phyloP scores from a whole-genome alignment of 345 rosid species.

The Abelmoschus esculentus region DNA sequence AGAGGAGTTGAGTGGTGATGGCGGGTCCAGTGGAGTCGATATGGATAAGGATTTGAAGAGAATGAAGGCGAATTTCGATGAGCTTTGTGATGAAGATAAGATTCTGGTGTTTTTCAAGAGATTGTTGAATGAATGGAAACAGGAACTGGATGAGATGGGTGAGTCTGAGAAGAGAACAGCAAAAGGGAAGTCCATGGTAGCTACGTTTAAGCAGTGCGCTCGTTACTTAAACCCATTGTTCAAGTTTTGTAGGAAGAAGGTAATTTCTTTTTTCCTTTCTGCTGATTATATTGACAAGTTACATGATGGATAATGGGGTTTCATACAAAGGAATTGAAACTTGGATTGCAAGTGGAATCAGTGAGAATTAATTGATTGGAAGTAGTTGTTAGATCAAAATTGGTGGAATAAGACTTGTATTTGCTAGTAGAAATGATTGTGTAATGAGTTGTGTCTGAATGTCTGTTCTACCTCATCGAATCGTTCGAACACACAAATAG shows the following conservation, averaged over 20 bases:
- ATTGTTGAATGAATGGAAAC: constrained; percentile 87
- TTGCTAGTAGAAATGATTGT: too few relatives aligned
- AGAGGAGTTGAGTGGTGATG: constrained; percentile 67
- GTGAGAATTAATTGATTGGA: neutral
- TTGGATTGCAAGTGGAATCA: neutral
- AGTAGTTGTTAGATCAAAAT: neutral
- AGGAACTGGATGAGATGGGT: constrained; percentile 72
- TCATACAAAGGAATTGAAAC: neutral
- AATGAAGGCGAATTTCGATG: too few relatives aligned
- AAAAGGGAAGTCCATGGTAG: constrained; percentile 82
- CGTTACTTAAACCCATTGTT: constrained; percentile 80
- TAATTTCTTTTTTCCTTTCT: neutral
- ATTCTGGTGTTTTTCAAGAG: constrained; percentile 47
- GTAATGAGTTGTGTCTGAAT: too few relatives aligned
- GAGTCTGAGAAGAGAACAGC: constrained; percentile 83
- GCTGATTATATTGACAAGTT: neutral
- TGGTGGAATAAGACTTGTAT: neutral
- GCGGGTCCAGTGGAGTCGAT: constrained; percentile 35
- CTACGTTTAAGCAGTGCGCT: constrained; percentile 93
- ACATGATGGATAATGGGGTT: neutral
- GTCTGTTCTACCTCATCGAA: too few relatives aligned
- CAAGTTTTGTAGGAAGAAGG: constrained; percentile 98
- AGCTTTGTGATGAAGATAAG: too few relatives aligned
- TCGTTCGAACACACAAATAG: neutral
- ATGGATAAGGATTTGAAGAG: too few relatives aligned